Evolutionary conservation across 2,329 filamentous ascomycete species (phyloP), one percentile per base, ranked within the genome.

Genomic region (Fusarium virguliforme): DNA sequence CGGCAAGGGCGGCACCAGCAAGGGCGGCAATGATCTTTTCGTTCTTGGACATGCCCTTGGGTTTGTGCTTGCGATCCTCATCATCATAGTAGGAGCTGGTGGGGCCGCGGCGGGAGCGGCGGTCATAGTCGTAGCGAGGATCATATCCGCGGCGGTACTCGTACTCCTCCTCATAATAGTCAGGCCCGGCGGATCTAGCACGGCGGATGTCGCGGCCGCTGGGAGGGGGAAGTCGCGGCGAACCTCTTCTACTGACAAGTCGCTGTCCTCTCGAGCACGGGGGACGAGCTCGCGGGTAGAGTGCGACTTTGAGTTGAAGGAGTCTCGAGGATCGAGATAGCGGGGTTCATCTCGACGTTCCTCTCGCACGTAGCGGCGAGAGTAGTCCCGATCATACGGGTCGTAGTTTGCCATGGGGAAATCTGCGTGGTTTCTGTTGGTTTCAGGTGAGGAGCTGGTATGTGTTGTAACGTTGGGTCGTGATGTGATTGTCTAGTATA

Each of bases 141-240:
- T 89, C 87, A 71, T 90, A 86, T 69, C 89, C 72, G 60, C 77
- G 78, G 59, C 83, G 81, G 59, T 84, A 86, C 60, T 85, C 81
- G 68, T 84, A 83, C 51, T 84, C 79, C 69, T 83, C 88, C 63
- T 90, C 87, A 78, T 90, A 87, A 75, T 89, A 85, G 67, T 84
- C 83, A 50, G 87, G 85, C 62, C 91, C 90, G 62, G 87, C 87
- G 7, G 91, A 93, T 74, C 90, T 87, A 73, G 91, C 85, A 64
- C 91, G 88, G 72, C 89, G 87, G 38, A 86, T 76, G 67, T 88
- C 87, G 61, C 81, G 79, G 67, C 85, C 77, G 9, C 72, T 71
- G n/a, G 91, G 91, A 7, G 93, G 34, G 93, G 93, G 76, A 97
- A 97, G 74, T 97, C 93, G 73, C 94, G 90, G 71, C 90, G 89